Conservation (phyloP, 164 flowering plant genomes). For the Nymphaea colorata region DNA sequence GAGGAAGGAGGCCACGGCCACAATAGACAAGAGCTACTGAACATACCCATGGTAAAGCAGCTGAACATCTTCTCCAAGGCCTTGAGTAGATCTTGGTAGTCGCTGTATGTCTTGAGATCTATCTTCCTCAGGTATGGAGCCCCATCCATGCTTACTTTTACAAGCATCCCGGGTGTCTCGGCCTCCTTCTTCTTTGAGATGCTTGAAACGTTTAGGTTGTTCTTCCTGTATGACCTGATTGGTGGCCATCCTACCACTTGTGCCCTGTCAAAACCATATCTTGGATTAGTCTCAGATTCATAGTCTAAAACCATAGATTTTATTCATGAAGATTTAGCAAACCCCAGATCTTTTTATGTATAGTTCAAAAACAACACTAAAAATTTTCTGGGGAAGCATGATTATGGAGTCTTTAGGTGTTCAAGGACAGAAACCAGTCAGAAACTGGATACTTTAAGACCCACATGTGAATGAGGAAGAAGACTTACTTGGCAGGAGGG, state of each 20-base stretch:
- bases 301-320: too few species aligned
- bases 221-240: constrained; percentile 52
- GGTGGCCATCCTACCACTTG: constrained; percentile 92
- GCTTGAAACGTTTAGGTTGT: constrained; percentile 19
- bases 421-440: too few species aligned
- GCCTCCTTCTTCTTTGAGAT: constrained; percentile 30
- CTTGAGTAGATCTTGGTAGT: constrained; percentile 54
- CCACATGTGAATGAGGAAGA: too few species aligned
- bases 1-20: too few species aligned
- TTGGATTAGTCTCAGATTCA: neutral
- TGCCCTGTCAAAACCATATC: constrained; percentile 24
- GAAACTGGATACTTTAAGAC: too few species aligned
- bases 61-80: constrained; percentile 73
- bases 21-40: too few species aligned
- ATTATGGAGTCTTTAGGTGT: too few species aligned
- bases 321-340: too few species aligned
- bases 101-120: constrained; percentile 50
- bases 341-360: too few species aligned
- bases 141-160: constrained; percentile 94
- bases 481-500: neutral
- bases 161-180: constrained; percentile 37
- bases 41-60: constrained; percentile 40
- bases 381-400: too few species aligned
- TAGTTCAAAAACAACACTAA: too few species aligned
- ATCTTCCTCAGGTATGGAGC: constrained; percentile 79